Evolutionary conservation across 202 grass and related monocot genomes (phyloP), one percentile per base, ranked within the genome.

Genomic region (Musa balbisiana): DNA sequence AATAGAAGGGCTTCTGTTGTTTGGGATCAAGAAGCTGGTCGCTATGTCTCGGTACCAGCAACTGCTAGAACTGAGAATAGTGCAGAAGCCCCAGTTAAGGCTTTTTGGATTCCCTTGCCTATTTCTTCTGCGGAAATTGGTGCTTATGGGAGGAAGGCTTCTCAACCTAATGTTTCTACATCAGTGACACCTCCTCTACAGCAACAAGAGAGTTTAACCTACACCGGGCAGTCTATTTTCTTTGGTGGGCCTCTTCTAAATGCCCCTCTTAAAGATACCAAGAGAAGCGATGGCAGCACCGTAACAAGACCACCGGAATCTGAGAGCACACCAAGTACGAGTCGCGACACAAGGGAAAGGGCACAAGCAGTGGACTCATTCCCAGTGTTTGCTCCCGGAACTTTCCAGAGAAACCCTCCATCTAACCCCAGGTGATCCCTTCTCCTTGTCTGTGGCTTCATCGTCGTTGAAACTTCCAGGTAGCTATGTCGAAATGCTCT

Each of bases 1-100:
- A 85, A 85, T 74, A 82, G 87, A 52, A 95, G 80, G 55, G 73
- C 89, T 10, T 99, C 95, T 3, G 95, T 95, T 53, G 78, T 95
- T 72, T 99, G 95, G 95, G 95, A 99, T 82, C 95, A 92, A 86
- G 95, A 95, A 75, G 95, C 89, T 72, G 95, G 95, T 55, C 91
- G 95, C 67, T 99, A 95, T 0, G 89, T 99, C n/a, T 99, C 95
- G 1, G 83, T 92, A 27, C 71, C 80, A 0, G 70, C 77, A 1
- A 79, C 92, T 63, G 68, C 79, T 78, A 90, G 87, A 84, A 76
- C 63, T 49, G 88, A 80, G 67, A 26, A 82, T 26, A 79, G 80
- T 19, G 56, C 66, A 76, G 83, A 76, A n/a, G 55, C 77, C 49
- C 78, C 83, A 10, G 53, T 67, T 49, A 85, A 87, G 62, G 77